Evolutionary conservation across 306 rosid species (phyloP).

Genomic region (Cucurbita pepo): DNA sequence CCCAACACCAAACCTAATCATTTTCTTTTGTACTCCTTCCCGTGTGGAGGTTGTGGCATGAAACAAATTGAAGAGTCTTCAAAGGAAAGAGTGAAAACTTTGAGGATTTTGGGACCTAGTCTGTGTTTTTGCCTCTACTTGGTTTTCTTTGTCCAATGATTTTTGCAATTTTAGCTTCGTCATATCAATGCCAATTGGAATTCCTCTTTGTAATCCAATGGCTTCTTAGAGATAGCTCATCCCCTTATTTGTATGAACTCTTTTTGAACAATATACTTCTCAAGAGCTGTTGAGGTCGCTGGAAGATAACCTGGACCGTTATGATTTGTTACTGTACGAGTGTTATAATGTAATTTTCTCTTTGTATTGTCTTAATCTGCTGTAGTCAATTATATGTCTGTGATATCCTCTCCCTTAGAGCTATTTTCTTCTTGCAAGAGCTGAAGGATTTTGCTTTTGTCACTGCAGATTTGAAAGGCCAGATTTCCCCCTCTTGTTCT

Average conservation of each 20-base stretch:
- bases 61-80: too few species aligned
- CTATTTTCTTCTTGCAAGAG: not conserved
- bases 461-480: conserved; percentile 74
- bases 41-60: too few species aligned
- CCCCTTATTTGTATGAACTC: not conserved
- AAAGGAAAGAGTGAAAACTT: too few species aligned
- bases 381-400: not conserved
- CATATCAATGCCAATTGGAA: not conserved
- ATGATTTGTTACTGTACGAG: not conserved
- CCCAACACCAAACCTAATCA: too few species aligned
- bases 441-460: conserved; percentile 8
- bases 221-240: not conserved
- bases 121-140: too few species aligned
- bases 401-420: not conserved
- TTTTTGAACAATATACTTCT: not conserved
- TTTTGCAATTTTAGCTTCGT: not conserved
- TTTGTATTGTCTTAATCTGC: not conserved
- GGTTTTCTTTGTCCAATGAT: too few species aligned
- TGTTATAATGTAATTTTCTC: not conserved
- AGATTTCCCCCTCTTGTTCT: conserved; percentile 64
- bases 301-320: not conserved
- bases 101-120: too few species aligned
- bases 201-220: not conserved
- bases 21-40: too few species aligned
- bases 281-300: too few species aligned